These are phyloP conservation scores for Moesziomyces antarcticus DNA, from an alignment of 1,284 basidiomycete genomes.

Conservation along the genomic window DNA sequence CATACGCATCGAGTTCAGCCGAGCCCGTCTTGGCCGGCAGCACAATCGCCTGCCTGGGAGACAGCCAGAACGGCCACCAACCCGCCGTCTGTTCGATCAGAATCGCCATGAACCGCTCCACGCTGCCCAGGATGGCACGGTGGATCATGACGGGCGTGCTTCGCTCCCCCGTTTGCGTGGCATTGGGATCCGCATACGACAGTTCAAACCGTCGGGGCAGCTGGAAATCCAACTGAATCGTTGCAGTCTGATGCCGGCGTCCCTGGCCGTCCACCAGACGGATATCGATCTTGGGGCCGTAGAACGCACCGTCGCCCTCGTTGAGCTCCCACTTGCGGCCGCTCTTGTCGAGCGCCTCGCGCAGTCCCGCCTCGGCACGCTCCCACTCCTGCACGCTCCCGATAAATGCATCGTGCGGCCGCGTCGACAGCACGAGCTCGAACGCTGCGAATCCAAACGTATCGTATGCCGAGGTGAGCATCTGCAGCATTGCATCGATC, in stretches of 20 bases:
- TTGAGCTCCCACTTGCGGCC: constrained; percentile 58
- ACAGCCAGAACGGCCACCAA: constrained; percentile 66
- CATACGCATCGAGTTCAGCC: constrained; percentile 32
- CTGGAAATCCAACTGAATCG: constrained; percentile 67
- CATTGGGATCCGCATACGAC: constrained; percentile 44
- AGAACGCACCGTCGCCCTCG: constrained; percentile 65
- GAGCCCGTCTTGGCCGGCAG: constrained; percentile 43
- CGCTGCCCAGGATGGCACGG: constrained; percentile 65
- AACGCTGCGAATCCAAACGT: constrained; percentile 63
- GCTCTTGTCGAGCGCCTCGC: constrained; percentile 50
- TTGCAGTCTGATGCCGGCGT: constrained; percentile 64
- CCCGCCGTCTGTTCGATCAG: constrained; percentile 62
- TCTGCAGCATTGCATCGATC: constrained; percentile 62
- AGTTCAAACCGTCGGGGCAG: constrained; percentile 62
- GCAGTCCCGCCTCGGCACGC: constrained; percentile 53
- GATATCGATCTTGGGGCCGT: constrained; percentile 67
- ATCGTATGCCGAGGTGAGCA: constrained; percentile 63
- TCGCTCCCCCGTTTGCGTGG: constrained; percentile 7
- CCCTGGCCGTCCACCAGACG: constrained; percentile 62
- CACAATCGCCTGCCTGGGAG: constrained; percentile 61
- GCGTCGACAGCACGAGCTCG: constrained; percentile 65
- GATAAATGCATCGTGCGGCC: constrained; percentile 53
- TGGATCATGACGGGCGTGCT: constrained; percentile 65
- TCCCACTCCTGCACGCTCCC: constrained; percentile 60
- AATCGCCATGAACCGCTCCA: constrained; percentile 66